Evolutionary conservation across 805 yeast genomes (phyloP).

Genomic region (Lachancea sp.): DNA sequence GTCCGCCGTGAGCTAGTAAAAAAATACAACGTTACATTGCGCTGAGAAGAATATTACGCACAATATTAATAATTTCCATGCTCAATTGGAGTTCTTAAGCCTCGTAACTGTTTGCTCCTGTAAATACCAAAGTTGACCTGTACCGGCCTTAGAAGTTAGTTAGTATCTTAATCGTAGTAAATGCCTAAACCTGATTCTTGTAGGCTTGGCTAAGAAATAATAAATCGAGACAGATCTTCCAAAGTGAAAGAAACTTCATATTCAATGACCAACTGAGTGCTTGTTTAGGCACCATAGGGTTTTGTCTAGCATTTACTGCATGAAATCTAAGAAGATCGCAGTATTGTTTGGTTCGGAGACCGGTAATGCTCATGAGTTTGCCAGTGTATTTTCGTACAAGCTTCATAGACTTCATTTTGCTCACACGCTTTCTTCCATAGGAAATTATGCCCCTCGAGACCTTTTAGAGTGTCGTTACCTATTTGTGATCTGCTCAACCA

Average conservation of each 20-base stretch:
- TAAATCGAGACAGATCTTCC: neutral
- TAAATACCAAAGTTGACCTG: neutral
- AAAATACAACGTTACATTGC: conserved; percentile 52
- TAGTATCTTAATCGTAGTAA: neutral
- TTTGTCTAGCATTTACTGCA: neutral
- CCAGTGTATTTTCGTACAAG: conserved; percentile 51
- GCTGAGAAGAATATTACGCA: too few relatives aligned
- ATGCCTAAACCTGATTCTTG: too few relatives aligned
- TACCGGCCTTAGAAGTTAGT: conserved; percentile 1
- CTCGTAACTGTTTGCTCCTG: too few relatives aligned
- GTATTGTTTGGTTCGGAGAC: conserved; percentile 89
- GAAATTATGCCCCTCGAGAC: conserved; percentile 51
- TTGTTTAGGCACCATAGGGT: too few relatives aligned
- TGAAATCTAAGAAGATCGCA: conserved; percentile 35
- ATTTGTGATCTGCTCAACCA: conserved; percentile 64
- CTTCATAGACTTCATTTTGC: conserved; percentile 49
- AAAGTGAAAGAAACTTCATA: neutral
- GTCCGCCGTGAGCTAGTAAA: conserved; percentile 54
- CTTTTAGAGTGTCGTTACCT: conserved; percentile 43
- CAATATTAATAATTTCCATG: too few relatives aligned
- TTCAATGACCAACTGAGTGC: too few relatives aligned
- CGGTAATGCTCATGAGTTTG: conserved; percentile 84
- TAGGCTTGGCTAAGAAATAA: neutral
- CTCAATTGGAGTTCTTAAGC: too few relatives aligned
- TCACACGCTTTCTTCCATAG: conserved; percentile 47